These are phyloP conservation scores for Sparassis latifolia DNA, from an alignment of 1,284 basidiomycete genomes.

Conservation along the genomic window DNA sequence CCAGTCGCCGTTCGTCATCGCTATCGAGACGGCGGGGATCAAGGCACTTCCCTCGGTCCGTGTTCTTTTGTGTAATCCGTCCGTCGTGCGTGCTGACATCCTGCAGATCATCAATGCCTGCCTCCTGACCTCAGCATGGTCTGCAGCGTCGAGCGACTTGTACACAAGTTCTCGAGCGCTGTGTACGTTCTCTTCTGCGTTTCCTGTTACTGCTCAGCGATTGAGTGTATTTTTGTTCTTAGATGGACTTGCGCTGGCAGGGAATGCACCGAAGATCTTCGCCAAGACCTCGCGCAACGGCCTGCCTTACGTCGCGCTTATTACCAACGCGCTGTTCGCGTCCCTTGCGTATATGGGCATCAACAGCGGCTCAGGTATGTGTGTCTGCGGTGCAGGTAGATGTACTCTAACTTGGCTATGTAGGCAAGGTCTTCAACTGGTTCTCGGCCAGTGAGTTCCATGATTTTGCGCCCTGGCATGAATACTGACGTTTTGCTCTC, in stretches of 20 bases:
- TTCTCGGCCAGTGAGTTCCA: constrained; percentile 49
- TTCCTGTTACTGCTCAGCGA: not conserved
- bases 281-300: constrained; percentile 61
- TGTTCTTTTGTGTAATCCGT: constrained; percentile 8
- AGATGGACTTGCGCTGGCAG: constrained; percentile 75
- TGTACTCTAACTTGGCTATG: not conserved
- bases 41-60: constrained; percentile 68
- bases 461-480: not conserved
- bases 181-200: constrained; percentile 39
- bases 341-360: constrained; percentile 70
- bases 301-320: constrained; percentile 69
- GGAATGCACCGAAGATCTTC: constrained; percentile 78
- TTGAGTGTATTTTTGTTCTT: not conserved
- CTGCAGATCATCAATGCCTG: constrained; percentile 77
- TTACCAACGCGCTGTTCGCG: constrained; percentile 66
- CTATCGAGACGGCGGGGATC: constrained; percentile 70
- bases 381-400: constrained; percentile 8
- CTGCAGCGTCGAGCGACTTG: constrained; percentile 78
- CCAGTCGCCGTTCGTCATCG: constrained; percentile 81
- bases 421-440: constrained; percentile 53
- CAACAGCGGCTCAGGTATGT: constrained; percentile 42
- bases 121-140: constrained; percentile 82
- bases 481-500: not conserved
- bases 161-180: constrained; percentile 80
- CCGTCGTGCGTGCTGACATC: not conserved